These are phyloP conservation scores for Cichorium intybus DNA, from an alignment of 140 eudicot species.

Conservation along the genomic window DNA sequence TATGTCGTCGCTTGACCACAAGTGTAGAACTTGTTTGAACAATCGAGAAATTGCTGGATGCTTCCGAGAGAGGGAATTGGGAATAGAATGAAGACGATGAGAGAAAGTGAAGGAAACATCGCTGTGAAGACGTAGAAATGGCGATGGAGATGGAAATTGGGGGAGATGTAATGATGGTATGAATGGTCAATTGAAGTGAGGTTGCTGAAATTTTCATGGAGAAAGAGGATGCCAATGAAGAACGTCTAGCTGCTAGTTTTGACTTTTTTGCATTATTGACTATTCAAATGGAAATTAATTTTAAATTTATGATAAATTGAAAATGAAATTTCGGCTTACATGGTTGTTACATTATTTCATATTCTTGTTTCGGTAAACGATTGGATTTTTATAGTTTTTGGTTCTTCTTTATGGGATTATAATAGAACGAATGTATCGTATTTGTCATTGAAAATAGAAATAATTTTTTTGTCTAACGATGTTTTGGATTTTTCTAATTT, in stretches of 20 bases:
- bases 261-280: constrained; percentile 20
- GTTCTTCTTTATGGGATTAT: too few relatives aligned
- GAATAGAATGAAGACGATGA: constrained; percentile 10
- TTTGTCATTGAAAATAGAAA: too few relatives aligned
- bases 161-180: neutral
- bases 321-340: neutral
- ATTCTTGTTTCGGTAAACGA: too few relatives aligned
- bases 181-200: constrained; percentile 15
- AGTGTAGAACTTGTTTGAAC: neutral
- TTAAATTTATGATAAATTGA: neutral
- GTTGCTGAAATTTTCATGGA: constrained; percentile 7
- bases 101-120: neutral
- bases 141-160: neutral
- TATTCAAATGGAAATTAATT: neutral
- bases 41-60: neutral
- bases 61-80: constrained; percentile 2
- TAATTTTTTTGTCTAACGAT: too few relatives aligned
- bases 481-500: too few relatives aligned
- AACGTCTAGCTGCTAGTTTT: neutral
- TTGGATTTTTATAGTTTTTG: too few relatives aligned
- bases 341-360: too few relatives aligned
- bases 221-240: neutral
- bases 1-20: neutral
- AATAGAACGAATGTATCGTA: too few relatives aligned
- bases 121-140: neutral